Evolutionary conservation across 202 grass and related monocot species (phyloP).

Genomic region (Bolboschoenoplectus hybrid): DNA sequence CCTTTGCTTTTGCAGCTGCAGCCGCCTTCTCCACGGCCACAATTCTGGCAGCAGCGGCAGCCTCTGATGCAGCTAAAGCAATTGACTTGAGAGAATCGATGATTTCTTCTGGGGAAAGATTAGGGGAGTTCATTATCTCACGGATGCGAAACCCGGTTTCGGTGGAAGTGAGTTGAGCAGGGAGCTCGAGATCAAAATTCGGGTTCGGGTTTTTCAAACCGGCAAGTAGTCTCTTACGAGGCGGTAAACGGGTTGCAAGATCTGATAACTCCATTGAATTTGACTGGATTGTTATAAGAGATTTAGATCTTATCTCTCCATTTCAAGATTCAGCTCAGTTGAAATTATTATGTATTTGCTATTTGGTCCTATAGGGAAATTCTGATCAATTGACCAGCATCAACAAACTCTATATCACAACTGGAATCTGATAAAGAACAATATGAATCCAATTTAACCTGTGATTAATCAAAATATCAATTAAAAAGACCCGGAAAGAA

Average conservation of each 20-base stretch:
- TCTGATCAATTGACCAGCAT: conserved; percentile 19
- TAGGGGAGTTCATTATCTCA: conserved; percentile 56
- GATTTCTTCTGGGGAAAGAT: conserved; percentile 51
- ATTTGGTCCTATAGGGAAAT: conserved; percentile 4
- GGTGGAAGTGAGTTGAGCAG: conserved; percentile 50
- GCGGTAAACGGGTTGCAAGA: conserved; percentile 81
- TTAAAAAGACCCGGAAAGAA: background rate
- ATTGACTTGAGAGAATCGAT: conserved; percentile 58
- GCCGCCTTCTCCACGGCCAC: conserved; percentile 69
- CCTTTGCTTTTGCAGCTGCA: conserved; percentile 63
- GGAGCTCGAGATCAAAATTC: conserved; percentile 46
- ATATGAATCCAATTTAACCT: conserved; percentile 20
- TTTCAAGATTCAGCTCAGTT: background rate
- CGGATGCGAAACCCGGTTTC: conserved; percentile 60
- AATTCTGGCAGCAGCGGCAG: conserved; percentile 59
- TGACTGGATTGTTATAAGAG: background rate
- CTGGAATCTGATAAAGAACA: conserved; percentile 27
- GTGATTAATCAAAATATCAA: background rate
- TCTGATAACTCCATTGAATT: conserved; percentile 74
- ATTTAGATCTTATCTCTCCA: conserved; percentile 33
- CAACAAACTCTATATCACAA: conserved; percentile 11
- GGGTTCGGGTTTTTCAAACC: conserved; percentile 61
- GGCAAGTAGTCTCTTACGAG: conserved; percentile 90
- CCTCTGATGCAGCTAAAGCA: conserved; percentile 51
- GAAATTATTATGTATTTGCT: conserved; percentile 1